A percentile compares a stretch with the other conserved stretches of the same genome.
These are phyloP conservation scores for Neurospora crassa DNA, from an alignment of 2,329 filamentous ascomycete species.

Conservation along the genomic window DNA sequence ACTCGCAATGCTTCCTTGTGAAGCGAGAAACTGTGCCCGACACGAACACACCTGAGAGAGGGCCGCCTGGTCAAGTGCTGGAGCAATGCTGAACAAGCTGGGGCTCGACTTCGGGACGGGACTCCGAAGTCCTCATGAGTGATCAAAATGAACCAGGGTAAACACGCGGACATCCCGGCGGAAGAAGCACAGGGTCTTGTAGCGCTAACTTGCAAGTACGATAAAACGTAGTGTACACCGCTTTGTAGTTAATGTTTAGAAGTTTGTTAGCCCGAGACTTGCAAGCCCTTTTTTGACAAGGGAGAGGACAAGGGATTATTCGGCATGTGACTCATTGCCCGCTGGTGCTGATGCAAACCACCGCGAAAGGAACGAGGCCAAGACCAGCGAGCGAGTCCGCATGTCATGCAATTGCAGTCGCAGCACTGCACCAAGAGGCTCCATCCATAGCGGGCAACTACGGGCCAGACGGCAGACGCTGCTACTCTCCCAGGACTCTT, in stretches of 20 bases:
- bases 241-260: background rate
- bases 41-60: background rate
- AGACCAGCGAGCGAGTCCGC: too few species aligned
- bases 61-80: background rate
- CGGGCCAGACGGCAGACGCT: too few species aligned
- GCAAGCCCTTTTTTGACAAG: too few species aligned
- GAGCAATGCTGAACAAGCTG: background rate
- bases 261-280: too few species aligned
- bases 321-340: too few species aligned
- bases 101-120: background rate
- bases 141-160: background rate
- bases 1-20: background rate
- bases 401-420: too few species aligned
- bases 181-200: background rate
- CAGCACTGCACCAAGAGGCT: too few species aligned
- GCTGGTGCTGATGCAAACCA: too few species aligned
- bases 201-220: background rate
- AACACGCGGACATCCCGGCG: background rate
- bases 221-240: background rate
- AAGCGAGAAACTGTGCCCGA: background rate
- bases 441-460: too few species aligned
- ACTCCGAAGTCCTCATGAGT: background rate
- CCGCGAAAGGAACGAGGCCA: too few species aligned
- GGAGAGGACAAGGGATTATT: too few species aligned
- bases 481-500: too few species aligned